Conservation (phyloP, 208 protist species). For the Lotmaria passim region DNA sequence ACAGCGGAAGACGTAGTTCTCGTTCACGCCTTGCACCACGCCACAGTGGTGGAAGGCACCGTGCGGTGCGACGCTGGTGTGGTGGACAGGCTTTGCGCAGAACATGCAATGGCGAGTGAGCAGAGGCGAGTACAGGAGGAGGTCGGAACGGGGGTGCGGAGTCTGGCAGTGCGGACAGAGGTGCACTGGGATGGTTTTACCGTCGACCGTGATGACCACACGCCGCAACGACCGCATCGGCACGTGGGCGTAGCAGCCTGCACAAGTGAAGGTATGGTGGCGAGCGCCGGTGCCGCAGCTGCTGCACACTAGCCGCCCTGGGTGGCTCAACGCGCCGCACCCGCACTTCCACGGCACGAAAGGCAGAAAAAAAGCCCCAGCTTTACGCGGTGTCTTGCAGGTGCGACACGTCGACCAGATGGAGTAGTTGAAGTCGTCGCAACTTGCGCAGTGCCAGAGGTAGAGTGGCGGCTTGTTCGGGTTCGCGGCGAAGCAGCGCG, state of each 20-base stretch:
- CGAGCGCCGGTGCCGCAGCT: slow-evolving; percentile 35
- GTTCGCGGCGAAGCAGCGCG: slow-evolving; percentile 54
- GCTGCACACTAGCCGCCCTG: slow-evolving; percentile 50
- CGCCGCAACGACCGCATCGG: slow-evolving; percentile 10
- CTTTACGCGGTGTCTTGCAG: slow-evolving; percentile 43
- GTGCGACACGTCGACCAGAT: slow-evolving; percentile 70
- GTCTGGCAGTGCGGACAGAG: slow-evolving; percentile 57
- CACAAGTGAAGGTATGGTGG: slow-evolving; percentile 54
- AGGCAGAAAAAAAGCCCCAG: slow-evolving; percentile 41
- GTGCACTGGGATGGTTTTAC: slow-evolving; percentile 34
- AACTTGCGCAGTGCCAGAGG: slow-evolving; percentile 73
- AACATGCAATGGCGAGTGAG: slow-evolving; percentile 69
- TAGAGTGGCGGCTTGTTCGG: slow-evolving; percentile 37
- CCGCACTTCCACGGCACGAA: slow-evolving; percentile 75
- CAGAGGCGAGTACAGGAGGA: slow-evolving; percentile 53
- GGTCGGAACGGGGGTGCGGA: slow-evolving; percentile 68
- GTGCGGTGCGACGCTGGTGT: neutral
- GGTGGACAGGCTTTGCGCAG: slow-evolving; percentile 47
- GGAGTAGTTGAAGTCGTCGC: slow-evolving; percentile 64
- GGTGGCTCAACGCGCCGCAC: slow-evolving; percentile 65
- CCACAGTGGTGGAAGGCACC: slow-evolving; percentile 55
- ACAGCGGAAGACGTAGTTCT: slow-evolving; percentile 71
- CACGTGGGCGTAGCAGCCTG: slow-evolving; percentile 34
- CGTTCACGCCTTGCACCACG: slow-evolving; percentile 54
- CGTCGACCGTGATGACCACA: slow-evolving; percentile 16